These are phyloP conservation scores for Eucalyptus erythrocorys DNA, from an alignment of 345 rosid species.

Conservation along the genomic window DNA sequence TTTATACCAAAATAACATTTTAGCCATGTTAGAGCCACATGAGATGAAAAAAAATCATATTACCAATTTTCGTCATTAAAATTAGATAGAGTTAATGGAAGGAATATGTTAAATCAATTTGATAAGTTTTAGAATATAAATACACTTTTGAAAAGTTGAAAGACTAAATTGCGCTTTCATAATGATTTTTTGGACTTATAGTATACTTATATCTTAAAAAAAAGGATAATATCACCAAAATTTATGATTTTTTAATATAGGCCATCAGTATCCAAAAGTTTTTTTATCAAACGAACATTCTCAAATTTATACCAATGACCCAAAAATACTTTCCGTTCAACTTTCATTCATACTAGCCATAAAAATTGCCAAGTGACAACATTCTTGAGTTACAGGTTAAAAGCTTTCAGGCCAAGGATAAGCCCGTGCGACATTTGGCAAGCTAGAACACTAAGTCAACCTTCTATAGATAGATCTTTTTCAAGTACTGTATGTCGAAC, in stretches of 20 bases:
- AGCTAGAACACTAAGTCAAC: background rate
- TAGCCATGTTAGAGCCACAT: rapidly evolving
- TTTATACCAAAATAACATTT: background rate
- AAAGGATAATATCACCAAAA: background rate
- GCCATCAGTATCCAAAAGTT: background rate
- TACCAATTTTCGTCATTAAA: too few relatives aligned
- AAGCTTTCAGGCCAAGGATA: background rate
- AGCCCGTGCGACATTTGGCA: rapidly evolving
- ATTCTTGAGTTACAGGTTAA: rapidly evolving
- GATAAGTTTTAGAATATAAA: rapidly evolving
- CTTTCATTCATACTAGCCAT: background rate
- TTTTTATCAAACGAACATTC: rapidly evolving
- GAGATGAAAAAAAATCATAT: rapidly evolving
- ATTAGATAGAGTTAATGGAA: too few relatives aligned
- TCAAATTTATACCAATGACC: background rate
- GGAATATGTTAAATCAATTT: rapidly evolving
- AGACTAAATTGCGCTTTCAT: rapidly evolving
- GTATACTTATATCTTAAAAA: too few relatives aligned
- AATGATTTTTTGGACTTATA: too few relatives aligned
- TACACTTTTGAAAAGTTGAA: rapidly evolving
- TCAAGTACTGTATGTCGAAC: background rate
- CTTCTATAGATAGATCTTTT: background rate
- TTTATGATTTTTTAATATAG: background rate
- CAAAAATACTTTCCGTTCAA: background rate
- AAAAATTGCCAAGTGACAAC: background rate